These are phyloP conservation scores for Phytophthora lateralis DNA, from an alignment of 352 stramenopile species.

Conservation along the genomic window DNA sequence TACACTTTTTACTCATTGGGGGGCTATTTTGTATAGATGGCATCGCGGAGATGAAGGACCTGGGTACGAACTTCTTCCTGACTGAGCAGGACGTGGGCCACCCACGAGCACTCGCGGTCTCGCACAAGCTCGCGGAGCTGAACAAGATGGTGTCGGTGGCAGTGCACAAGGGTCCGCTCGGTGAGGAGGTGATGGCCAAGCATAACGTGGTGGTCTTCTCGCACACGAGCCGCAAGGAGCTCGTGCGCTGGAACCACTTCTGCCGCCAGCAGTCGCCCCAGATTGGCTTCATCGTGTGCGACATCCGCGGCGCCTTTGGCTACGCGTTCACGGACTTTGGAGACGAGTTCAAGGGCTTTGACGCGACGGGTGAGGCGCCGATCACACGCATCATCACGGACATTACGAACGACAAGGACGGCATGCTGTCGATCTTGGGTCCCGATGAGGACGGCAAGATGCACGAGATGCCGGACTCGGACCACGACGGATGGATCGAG, in stretches of 20 bases:
- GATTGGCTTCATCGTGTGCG: conserved; percentile 85
- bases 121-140: conserved; percentile 89
- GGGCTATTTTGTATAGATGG: conserved; percentile 44
- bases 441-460: conserved; percentile 89
- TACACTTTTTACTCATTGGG: not conserved
- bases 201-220: conserved; percentile 93
- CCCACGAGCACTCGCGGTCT: conserved; percentile 61
- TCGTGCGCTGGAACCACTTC: conserved; percentile 90
- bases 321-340: conserved; percentile 87
- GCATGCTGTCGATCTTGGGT: conserved; percentile 73
- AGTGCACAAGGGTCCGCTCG: conserved; percentile 72
- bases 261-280: conserved; percentile 78
- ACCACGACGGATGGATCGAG: conserved; percentile 85
- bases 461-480: conserved; percentile 88
- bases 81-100: conserved; percentile 79
- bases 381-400: conserved; percentile 90
- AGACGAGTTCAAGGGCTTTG: conserved; percentile 75
- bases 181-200: conserved; percentile 60
- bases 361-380: conserved; percentile 80
- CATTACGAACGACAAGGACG: conserved; percentile 84
- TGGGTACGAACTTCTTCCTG: conserved; percentile 95
- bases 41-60: conserved; percentile 77
- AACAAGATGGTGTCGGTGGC: conserved; percentile 91
- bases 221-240: conserved; percentile 68
- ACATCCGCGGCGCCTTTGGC: conserved; percentile 77